A percentile compares a stretch with the other conserved stretches of the same genome.
phyloP scores from a whole-genome alignment of 106 monocot species.

The Ottelia alismoides region DNA sequence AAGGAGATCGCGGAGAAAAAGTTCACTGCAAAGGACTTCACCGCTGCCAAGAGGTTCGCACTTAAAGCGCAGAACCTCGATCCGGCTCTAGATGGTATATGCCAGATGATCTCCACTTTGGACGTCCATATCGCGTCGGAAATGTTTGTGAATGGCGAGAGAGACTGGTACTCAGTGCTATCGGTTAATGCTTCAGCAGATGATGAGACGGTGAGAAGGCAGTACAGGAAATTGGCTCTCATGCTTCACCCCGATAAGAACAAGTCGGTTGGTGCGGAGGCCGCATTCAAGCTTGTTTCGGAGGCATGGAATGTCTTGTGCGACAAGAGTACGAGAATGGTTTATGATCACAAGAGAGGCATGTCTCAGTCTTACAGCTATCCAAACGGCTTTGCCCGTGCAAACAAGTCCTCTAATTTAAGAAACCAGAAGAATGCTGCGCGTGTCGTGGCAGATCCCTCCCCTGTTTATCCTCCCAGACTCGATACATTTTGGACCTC shows the following conservation, averaged over 20 bases:
- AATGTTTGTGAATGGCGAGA: constrained; percentile 6
- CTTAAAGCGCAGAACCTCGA: constrained; percentile 54
- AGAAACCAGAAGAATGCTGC: background rate
- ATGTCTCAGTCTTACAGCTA: background rate
- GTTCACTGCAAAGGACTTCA: constrained; percentile 29
- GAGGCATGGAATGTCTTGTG: constrained; percentile 29
- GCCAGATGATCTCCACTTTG: constrained; percentile 40
- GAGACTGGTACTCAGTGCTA: constrained; percentile 5
- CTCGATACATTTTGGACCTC: constrained; percentile 36
- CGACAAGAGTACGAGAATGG: constrained; percentile 13
- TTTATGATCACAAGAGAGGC: constrained; percentile 12
- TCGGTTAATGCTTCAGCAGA: background rate
- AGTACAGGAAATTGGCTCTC: constrained; percentile 3
- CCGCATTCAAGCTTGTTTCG: constrained; percentile 23
- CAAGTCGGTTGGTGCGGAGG: constrained; percentile 24
- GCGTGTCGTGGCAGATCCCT: background rate
- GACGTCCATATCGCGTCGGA: constrained; percentile 42
- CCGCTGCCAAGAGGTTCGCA: constrained; percentile 38
- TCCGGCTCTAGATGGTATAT: constrained; percentile 43
- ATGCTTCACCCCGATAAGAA: constrained; percentile 13
- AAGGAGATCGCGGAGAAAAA: constrained; percentile 39
- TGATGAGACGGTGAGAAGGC: constrained; percentile 2
- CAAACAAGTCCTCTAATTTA: background rate
- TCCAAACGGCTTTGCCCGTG: background rate
- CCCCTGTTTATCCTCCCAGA: constrained; percentile 1